Percentiles rank a stretch among this genome's conserved stretches.
Conservation (phyloP, 2,329 filamentous ascomycete species). For the Phialophora expanda region DNA sequence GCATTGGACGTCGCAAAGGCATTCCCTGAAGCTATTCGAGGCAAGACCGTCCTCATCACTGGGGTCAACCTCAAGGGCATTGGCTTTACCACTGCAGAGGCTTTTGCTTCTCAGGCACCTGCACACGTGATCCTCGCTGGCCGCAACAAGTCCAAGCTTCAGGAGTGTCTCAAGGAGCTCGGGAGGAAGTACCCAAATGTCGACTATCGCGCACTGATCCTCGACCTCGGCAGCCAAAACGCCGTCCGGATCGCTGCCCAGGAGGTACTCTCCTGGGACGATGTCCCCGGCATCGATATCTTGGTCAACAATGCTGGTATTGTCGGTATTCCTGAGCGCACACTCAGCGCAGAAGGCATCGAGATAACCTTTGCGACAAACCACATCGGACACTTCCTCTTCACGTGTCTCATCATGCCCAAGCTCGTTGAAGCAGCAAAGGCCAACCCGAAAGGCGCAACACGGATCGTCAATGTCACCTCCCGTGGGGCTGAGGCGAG, state of each 20-base stretch:
- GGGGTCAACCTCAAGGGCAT: slow-evolving; percentile 48
- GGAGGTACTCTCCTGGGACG: slow-evolving; percentile 41
- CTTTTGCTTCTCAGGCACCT: slow-evolving; percentile 43
- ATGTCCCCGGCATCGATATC: slow-evolving; percentile 46
- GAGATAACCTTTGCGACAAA: slow-evolving; percentile 49
- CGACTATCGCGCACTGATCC: slow-evolving; percentile 40
- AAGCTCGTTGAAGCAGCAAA: slow-evolving; percentile 43
- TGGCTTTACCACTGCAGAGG: slow-evolving; percentile 45
- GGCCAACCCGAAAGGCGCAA: slow-evolving; percentile 22
- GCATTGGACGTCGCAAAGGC: slow-evolving; percentile 33
- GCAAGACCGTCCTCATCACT: slow-evolving; percentile 49
- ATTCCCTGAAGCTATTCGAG: slow-evolving; percentile 38
- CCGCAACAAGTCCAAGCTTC: slow-evolving; percentile 45
- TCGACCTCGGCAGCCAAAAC: slow-evolving; percentile 46
- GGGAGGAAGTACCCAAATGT: slow-evolving; percentile 34
- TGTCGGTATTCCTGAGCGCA: slow-evolving; percentile 42
- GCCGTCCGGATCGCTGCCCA: slow-evolving; percentile 44
- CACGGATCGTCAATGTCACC: slow-evolving; percentile 42
- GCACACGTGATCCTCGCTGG: slow-evolving; percentile 49
- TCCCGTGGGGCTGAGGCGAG: slow-evolving; percentile 40
- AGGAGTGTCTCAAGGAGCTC: slow-evolving; percentile 42
- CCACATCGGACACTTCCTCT: slow-evolving; percentile 48
- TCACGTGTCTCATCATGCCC: slow-evolving; percentile 48
- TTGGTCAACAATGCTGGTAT: slow-evolving; percentile 54
- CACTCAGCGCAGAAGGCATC: slow-evolving; percentile 42